These are phyloP conservation scores for Aspergillus sp. DNA, from an alignment of 2,329 filamentous ascomycete species.

Conservation along the genomic window DNA sequence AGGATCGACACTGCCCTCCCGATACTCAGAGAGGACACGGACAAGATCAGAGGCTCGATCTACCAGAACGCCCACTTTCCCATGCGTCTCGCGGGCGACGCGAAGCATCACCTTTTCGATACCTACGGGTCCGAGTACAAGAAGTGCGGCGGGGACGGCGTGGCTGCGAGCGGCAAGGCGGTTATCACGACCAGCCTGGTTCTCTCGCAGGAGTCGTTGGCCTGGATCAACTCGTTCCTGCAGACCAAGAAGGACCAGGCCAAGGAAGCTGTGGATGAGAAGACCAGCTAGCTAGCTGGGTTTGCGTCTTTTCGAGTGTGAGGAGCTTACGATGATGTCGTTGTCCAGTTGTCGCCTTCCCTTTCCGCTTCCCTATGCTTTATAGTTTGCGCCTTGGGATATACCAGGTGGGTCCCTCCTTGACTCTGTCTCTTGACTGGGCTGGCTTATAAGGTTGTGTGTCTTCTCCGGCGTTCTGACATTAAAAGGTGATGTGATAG, in stretches of 20 bases:
- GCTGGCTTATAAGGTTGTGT: neutral
- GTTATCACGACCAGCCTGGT: slow-evolving; percentile 58
- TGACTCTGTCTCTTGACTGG: neutral
- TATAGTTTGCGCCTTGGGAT: neutral
- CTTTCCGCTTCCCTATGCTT: neutral
- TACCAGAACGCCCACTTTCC: slow-evolving; percentile 55
- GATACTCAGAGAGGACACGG: slow-evolving; percentile 64
- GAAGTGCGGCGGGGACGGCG: slow-evolving; percentile 45
- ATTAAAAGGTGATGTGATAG: too few species aligned
- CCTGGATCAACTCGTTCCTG: slow-evolving; percentile 52
- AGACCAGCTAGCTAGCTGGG: slow-evolving; percentile 22
- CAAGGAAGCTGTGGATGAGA: slow-evolving; percentile 47
- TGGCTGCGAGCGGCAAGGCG: slow-evolving; percentile 62
- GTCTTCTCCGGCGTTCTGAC: too few species aligned
- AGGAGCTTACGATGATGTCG: too few species aligned
- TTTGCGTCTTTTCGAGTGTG: slow-evolving; percentile 3
- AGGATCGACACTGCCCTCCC: slow-evolving; percentile 64
- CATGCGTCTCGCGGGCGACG: slow-evolving; percentile 52
- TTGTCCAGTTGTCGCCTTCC: neutral
- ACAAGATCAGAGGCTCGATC: slow-evolving; percentile 58
- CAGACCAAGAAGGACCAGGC: slow-evolving; percentile 54
- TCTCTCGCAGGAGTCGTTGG: slow-evolving; percentile 55
- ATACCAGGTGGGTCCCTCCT: neutral
- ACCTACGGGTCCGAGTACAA: slow-evolving; percentile 38
- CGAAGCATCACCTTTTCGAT: slow-evolving; percentile 37